Evolutionary conservation across 1,139 yeast genomes (phyloP), one percentile per base, ranked within the genome.

Genomic region (Protomyces lactucae-debilis): DNA sequence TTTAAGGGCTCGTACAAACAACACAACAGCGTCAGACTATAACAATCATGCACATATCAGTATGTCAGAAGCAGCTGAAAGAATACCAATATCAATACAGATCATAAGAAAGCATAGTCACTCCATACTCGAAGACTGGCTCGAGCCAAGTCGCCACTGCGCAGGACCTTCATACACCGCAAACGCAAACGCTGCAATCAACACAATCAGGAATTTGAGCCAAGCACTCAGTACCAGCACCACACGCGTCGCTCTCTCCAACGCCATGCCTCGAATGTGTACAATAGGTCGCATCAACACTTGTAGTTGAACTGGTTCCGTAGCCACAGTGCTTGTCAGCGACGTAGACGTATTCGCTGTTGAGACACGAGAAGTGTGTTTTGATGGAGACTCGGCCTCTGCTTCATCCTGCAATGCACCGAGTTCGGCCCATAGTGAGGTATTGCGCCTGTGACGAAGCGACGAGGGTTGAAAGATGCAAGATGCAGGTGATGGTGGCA

Each of bases 141-240:
- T n/a, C 25, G 48, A 18, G n/a, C 23, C 23, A 37, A n/a, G 43
- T 37, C 43, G 43, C 43, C 43, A 37, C 14, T n/a, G 16, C 14
- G 43, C 43, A 37, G 48, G 48, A 18, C 48, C 48, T 43, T 43
- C 48, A 43, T 43, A 43, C 48, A 43, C 48, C 23, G 48, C 48
- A 43, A 43, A 43, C 48, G 18, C 4, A 18, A 43, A 43, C 25
- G 48, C 48, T 10, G 48, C 48, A 12, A 43, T 18, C 25, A 43
- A 21, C 9, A 43, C 25, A 16, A 43, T 4, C 12, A 43, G 12
- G 12, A 43, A 43, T 3, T 18, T 5, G 12, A 16, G 18, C 48
- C 48, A 43, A 10, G 23, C 48, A 16, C 25, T 43, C 48, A 43
- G 2, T 14, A 43, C 12, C 25, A n/a, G 23, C 8, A 43, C 21